Base-by-base conservation (phyloP, 331 rosid genomes). In the Erythrophleum ivorense region DNA sequence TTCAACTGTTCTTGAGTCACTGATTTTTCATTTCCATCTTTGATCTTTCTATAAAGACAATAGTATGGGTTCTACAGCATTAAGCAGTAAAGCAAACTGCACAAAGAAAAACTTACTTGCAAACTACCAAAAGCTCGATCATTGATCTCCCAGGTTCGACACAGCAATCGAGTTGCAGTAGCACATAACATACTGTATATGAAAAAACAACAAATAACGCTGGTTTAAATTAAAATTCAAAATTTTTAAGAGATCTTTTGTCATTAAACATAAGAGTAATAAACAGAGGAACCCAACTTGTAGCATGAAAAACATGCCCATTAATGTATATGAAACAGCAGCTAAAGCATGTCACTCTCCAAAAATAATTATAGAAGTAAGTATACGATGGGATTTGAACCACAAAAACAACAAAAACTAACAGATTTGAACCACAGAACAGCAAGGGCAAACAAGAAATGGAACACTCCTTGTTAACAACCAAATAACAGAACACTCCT, bases 141-240 rank as follows among this genome's bases (percentile, higher is more conserved):
- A 83, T 95, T 92, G 83, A 74, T 88, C 86, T 95, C 99, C 99
- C 99, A 95, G 75, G 98, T 93, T 86, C 82, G 98, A 84, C 97
- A 95, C 40, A 95, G 94, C 88, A 95, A 86, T 81, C 98, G 93
- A 69, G 82, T 86, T 52, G 97, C 98, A 36, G 94, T 91, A 77
- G 98, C 93, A 86, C 89, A 87, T 79, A 95, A 86, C 1, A 92
- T 79, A 84, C 99, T 95, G 94, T 76, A 85, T 58, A 71, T 19
- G 8, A 72, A 34, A 81, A 50, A 73, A 66, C 12, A 64, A 87
- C 18, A 54, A 79, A 45, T 65, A 9, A 67, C 62, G 80, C 18
- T 21, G n/a, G 72, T 76, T 70, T 33, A 19, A 45, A 73, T 41
- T 16, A 48, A 64, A 34, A 75, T 63, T 54, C 55, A 24, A 69